These are phyloP conservation scores for Quercus suber DNA, from an alignment of 306 rosid genomes.

Conservation along the genomic window DNA sequence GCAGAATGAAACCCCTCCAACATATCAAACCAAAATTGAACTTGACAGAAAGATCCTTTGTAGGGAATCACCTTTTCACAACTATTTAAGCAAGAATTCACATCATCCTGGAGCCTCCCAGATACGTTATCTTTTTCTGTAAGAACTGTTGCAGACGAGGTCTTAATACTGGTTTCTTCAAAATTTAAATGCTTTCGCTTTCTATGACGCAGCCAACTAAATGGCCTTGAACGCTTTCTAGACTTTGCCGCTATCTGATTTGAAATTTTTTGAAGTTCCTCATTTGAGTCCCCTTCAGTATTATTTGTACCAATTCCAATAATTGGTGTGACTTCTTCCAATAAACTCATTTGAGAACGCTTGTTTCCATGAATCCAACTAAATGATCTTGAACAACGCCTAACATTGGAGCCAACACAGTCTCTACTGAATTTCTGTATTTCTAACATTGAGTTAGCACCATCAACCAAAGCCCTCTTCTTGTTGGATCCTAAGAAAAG, in stretches of 20 bases:
- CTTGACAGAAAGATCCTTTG: not conserved
- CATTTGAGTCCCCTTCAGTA: conserved; percentile 21
- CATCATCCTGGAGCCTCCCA: conserved; percentile 28
- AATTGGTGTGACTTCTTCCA: conserved; percentile 25
- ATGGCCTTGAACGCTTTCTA: conserved; percentile 66
- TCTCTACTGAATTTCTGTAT: conserved; percentile 31
- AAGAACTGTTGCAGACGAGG: conserved; percentile 10
- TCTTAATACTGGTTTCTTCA: conserved; percentile 26
- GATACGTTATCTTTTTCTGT: conserved; percentile 19
- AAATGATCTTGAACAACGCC: conserved; percentile 19
- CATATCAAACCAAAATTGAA: not conserved
- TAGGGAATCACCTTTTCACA: conserved; percentile 42
- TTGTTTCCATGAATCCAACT: conserved; percentile 19
- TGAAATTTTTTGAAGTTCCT: conserved; percentile 20
- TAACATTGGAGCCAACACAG: conserved; percentile 18
- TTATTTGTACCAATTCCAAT: conserved; percentile 4
- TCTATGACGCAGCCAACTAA: conserved; percentile 65
- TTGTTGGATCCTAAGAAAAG: conserved; percentile 39
- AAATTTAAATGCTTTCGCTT: conserved; percentile 35
- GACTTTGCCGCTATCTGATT: conserved; percentile 25
- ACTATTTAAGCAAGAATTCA: conserved; percentile 16
- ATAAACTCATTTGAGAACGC: conserved; percentile 19
- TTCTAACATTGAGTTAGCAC: conserved; percentile 20
- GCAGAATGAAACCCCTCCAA: not conserved
- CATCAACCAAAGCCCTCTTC: conserved; percentile 49